Percentiles rank a stretch among this genome's conserved stretches.
Evolutionary conservation across 1,139 yeast species (phyloP).

Genomic region (Debaryomycetaceae sp.): DNA sequence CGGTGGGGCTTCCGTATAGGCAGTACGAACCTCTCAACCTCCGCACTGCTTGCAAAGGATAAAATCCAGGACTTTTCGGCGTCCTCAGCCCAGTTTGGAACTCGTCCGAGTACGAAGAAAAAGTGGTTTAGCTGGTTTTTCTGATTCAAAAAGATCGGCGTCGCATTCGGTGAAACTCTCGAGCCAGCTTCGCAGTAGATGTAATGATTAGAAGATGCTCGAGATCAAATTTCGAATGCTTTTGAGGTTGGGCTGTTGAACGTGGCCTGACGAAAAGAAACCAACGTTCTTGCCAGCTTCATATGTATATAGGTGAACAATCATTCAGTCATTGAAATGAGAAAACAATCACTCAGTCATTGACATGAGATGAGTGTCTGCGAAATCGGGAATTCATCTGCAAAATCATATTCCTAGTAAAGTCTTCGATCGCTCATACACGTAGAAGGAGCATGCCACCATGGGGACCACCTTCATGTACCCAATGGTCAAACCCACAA

Average conservation of each 20-base stretch:
- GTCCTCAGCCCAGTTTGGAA: conserved; percentile 40
- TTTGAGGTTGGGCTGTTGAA: no score
- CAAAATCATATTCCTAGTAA: conserved; percentile 50
- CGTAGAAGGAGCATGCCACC: conserved; percentile 94
- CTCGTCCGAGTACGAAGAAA: conserved; percentile 36
- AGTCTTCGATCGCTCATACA: conserved; percentile 77
- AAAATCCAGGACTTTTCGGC: conserved; percentile 28
- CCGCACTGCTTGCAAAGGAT: conserved; percentile 28
- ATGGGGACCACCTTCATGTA: conserved; percentile 91
- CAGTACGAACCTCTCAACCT: conserved; percentile 26
- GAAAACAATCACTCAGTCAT: no score
- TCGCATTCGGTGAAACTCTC: neutral
- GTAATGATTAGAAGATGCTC: no score
- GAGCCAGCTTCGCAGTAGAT: neutral
- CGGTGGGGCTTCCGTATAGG: conserved; percentile 79
- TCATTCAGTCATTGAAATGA: neutral
- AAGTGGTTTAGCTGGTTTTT: conserved; percentile 56
- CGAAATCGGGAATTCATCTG: no score
- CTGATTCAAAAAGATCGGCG: conserved; percentile 1
- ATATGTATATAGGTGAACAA: neutral
- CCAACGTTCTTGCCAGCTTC: no score
- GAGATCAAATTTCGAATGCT: no score
- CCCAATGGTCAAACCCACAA: conserved; percentile 90
- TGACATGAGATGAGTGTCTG: no score
- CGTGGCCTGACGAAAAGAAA: no score